These are phyloP conservation scores for Malania oleifera DNA, from an alignment of 164 flowering plant genomes.

Conservation along the genomic window DNA sequence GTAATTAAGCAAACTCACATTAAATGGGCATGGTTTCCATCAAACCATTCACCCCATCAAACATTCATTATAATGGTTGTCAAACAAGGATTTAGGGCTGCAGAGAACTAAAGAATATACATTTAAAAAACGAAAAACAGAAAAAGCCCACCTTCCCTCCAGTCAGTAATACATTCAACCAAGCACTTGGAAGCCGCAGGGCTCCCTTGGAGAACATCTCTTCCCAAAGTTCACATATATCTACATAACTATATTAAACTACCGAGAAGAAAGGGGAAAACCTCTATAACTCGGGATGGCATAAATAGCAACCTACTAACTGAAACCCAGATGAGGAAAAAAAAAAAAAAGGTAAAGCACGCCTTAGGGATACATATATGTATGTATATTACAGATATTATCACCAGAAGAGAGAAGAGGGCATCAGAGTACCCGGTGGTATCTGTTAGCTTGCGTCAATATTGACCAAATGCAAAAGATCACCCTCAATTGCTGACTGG, in stretches of 20 bases:
- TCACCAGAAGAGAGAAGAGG: slow-evolving; percentile 21
- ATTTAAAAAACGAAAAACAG: slow-evolving; percentile 12
- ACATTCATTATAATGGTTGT: too few species aligned
- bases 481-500: slow-evolving; percentile 4
- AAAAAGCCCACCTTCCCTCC: slow-evolving; percentile 24
- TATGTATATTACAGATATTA: slow-evolving; percentile 32
- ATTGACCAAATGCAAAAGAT: slow-evolving; percentile 13
- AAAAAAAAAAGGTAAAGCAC: slow-evolving; percentile 9
- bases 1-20: too few species aligned
- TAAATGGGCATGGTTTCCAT: too few species aligned
- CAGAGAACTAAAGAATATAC: slow-evolving; percentile 19
- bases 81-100: too few species aligned
- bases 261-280: slow-evolving; percentile 13
- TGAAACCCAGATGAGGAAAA: too few species aligned
- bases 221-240: slow-evolving; percentile 24
- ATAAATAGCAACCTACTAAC: slow-evolving; percentile 15
- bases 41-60: too few species aligned
- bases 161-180: slow-evolving; percentile 29
- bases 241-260: slow-evolving; percentile 32
- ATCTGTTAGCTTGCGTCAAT: slow-evolving; percentile 39
- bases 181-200: slow-evolving; percentile 12
- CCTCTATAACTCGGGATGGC: slow-evolving; percentile 20
- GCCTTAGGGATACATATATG: slow-evolving; percentile 30
- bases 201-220: slow-evolving; percentile 16
- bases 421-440: slow-evolving; percentile 17